Conservation (phyloP, 805 yeast genomes). For the Wickerhamomyces chambardii region DNA sequence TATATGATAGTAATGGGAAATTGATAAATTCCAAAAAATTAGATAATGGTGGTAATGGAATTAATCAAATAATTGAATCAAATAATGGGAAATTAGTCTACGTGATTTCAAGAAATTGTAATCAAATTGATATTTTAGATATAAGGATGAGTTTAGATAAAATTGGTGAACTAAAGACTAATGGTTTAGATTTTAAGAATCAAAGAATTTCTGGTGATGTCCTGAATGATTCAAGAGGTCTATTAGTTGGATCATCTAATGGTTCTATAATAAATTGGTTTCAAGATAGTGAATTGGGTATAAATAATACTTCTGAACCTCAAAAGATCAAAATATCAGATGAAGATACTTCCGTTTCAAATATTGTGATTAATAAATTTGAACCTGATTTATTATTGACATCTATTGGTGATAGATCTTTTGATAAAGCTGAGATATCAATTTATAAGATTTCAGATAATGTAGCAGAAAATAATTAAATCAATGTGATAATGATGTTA, state of each 20-base stretch:
- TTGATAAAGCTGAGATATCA: conserved; percentile 4
- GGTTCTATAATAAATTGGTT: conserved; percentile 12
- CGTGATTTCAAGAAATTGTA: conserved; percentile 20
- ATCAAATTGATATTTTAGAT: conserved; percentile 24
- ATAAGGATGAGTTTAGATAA: conserved; percentile 18
- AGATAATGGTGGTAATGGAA: conserved; percentile 19
- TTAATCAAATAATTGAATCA: conserved; percentile 24
- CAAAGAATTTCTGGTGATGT: conserved; percentile 17
- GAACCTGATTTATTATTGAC: conserved; percentile 9
- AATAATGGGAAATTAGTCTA: conserved; percentile 26
- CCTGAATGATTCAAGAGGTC: conserved; percentile 13
- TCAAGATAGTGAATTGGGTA: conserved; percentile 15
- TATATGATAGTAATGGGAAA: conserved; percentile 18
- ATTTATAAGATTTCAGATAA: not conserved
- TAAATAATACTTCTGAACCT: conserved; percentile 1
- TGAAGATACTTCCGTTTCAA: conserved; percentile 5
- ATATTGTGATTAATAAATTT: conserved; percentile 7
- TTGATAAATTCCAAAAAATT: conserved; percentile 8
- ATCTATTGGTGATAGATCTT: conserved; percentile 12
- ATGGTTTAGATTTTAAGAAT: conserved; percentile 4
- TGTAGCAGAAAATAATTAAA: not conserved
- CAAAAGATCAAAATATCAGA: not conserved
- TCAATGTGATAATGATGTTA: too few species aligned
- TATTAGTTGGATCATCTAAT: conserved; percentile 17
- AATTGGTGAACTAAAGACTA: conserved; percentile 5